Conservation (phyloP, 2,329 filamentous ascomycete genomes). For the Dothistroma pini region DNA sequence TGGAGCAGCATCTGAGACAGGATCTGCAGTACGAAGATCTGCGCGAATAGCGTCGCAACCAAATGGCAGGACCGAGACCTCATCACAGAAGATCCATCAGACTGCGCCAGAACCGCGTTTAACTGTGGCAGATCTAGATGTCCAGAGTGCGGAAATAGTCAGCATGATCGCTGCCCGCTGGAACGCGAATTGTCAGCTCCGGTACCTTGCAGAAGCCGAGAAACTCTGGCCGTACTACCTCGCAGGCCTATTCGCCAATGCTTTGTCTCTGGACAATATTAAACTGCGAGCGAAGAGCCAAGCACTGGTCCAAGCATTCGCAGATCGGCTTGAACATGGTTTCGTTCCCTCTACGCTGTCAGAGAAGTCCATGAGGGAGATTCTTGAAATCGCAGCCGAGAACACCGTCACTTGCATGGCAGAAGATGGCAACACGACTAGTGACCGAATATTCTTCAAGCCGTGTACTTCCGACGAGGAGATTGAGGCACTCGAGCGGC, state of each 20-base stretch:
- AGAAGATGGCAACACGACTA: neutral
- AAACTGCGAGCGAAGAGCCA: neutral
- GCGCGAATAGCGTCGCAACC: neutral
- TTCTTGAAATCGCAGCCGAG: constrained; percentile 8
- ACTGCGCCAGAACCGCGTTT: neutral
- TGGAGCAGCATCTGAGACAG: neutral
- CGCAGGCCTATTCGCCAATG: constrained; percentile 9
- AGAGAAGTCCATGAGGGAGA: constrained; percentile 3
- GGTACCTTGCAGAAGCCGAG: constrained; percentile 3
- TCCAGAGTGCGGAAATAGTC: constrained; percentile 6
- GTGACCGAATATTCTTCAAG: neutral
- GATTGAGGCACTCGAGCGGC: constrained; percentile 5
- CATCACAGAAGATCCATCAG: neutral
- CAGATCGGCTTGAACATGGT: neutral
- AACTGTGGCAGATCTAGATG: neutral
- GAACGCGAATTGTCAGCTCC: constrained; percentile 2
- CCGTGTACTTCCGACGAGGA: neutral
- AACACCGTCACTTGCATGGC: neutral
- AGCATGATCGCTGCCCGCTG: constrained; percentile 3
- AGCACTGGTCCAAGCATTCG: neutral
- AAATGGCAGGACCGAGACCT: neutral
- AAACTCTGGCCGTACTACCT: constrained; percentile 10
- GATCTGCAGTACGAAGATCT: neutral
- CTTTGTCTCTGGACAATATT: neutral
- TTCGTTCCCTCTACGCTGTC: neutral